Percentiles rank a stretch among this genome's conserved stretches.
Evolutionary conservation across 257 asterid species (phyloP).

Genomic region (Scutellaria minor): DNA sequence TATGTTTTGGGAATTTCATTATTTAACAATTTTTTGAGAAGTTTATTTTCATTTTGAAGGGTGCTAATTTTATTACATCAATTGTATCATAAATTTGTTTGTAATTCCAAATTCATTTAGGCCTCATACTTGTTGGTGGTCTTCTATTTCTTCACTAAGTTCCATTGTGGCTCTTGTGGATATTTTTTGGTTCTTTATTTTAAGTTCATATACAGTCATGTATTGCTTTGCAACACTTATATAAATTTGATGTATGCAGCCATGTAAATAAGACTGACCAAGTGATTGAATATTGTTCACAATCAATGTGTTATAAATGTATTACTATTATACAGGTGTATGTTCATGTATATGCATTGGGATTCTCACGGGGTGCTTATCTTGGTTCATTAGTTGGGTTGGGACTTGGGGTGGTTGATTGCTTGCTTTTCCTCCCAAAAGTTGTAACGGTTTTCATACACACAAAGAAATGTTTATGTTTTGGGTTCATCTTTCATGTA

Average conservation of each 20-base stretch:
- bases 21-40: neutral
- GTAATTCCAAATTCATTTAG: neutral
- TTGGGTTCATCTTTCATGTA: too few relatives aligned
- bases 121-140: neutral
- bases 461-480: too few relatives aligned
- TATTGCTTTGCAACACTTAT: neutral
- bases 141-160: constrained; percentile 21
- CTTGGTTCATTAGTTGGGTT: too few relatives aligned
- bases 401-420: too few relatives aligned
- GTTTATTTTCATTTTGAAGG: neutral
- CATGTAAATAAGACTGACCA: neutral
- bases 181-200: neutral
- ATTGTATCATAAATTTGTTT: constrained; percentile 4
- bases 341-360: too few relatives aligned
- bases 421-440: too few relatives aligned
- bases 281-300: constrained; percentile 3
- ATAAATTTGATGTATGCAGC: neutral
- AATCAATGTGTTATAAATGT: too few relatives aligned
- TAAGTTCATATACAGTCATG: neutral
- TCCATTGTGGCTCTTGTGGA: neutral
- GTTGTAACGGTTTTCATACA: too few relatives aligned
- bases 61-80: neutral
- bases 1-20: constrained; percentile 2
- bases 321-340: too few relatives aligned
- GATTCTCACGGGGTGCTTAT: too few relatives aligned